Evolutionary conservation across 2,329 filamentous ascomycete genomes (phyloP).

Genomic region (Pyrenophora teres): DNA sequence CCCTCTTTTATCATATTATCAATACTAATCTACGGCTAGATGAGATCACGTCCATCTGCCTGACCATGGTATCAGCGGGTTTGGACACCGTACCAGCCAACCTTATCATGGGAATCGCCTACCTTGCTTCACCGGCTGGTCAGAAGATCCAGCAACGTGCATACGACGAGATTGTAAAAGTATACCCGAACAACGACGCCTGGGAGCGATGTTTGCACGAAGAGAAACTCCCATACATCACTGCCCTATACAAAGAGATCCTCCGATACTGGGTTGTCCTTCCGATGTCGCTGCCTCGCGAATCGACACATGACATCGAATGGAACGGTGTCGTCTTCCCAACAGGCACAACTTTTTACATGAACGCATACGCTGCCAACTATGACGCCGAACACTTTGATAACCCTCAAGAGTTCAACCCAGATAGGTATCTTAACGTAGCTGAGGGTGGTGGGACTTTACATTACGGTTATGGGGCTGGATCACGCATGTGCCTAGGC

Average conservation of each 20-base stretch:
- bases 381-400: slow-evolving; percentile 73
- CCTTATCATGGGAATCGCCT: slow-evolving; percentile 78
- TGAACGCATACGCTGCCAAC: slow-evolving; percentile 77
- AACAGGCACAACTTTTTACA: slow-evolving; percentile 75
- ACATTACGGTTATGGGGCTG: slow-evolving; percentile 56
- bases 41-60: slow-evolving; percentile 78
- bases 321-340: slow-evolving; percentile 72
- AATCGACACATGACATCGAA: slow-evolving; percentile 72
- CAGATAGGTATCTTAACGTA: slow-evolving; percentile 68
- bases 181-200: slow-evolving; percentile 74
- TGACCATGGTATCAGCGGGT: slow-evolving; percentile 81
- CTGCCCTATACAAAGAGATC: slow-evolving; percentile 77
- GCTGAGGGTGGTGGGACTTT: slow-evolving; percentile 53
- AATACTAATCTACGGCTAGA: slow-evolving; percentile 51
- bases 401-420: slow-evolving; percentile 65
- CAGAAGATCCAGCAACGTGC: slow-evolving; percentile 73
- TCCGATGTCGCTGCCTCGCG: slow-evolving; percentile 75
- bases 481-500: slow-evolving; percentile 54
- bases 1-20: not conserved
- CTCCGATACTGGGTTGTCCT: slow-evolving; percentile 81
- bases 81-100: slow-evolving; percentile 82
- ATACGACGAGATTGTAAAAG: slow-evolving; percentile 70
- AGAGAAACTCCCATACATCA: slow-evolving; percentile 77
- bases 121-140: slow-evolving; percentile 69
- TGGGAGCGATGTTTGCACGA: slow-evolving; percentile 74